Conservation (phyloP, 768 basidiomycete genomes). For the Lactarius evosmus region DNA sequence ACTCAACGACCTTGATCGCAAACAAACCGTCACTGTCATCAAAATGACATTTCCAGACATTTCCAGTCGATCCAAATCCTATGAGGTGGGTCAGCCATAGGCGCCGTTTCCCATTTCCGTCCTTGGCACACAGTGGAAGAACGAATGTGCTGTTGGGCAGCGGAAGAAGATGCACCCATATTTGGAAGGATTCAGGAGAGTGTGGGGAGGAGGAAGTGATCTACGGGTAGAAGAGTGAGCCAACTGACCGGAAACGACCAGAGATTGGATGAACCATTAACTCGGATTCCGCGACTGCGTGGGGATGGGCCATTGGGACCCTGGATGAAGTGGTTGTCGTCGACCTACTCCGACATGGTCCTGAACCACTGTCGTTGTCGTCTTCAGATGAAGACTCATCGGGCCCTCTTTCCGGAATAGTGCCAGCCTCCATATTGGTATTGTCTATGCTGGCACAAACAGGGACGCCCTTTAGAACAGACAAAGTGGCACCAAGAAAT, state of each 20-base stretch:
- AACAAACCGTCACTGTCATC: not conserved
- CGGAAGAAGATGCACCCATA: not conserved
- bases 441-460: not conserved
- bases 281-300: too few relatives aligned
- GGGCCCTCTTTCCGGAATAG: not conserved
- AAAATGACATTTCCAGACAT: slow-evolving; percentile 1
- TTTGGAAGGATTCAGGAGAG: not conserved
- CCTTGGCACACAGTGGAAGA: not conserved
- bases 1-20: too few relatives aligned
- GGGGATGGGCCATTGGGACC: not conserved
- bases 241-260: not conserved
- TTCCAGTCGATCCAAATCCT: not conserved
- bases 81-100: slow-evolving; percentile 1
- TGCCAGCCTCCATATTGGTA: not conserved
- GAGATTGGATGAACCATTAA: too few relatives aligned
- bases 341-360: not conserved
- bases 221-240: not conserved
- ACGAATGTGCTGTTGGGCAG: not conserved
- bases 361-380: not conserved
- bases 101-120: not conserved
- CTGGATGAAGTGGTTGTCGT: accelerated
- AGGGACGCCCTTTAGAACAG: not conserved
- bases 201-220: not conserved
- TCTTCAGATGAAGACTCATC: not conserved
- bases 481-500: slow-evolving; percentile 2